Evolutionary conservation across 306 rosid species (phyloP).

Genomic region (Leucaena leucocephala): DNA sequence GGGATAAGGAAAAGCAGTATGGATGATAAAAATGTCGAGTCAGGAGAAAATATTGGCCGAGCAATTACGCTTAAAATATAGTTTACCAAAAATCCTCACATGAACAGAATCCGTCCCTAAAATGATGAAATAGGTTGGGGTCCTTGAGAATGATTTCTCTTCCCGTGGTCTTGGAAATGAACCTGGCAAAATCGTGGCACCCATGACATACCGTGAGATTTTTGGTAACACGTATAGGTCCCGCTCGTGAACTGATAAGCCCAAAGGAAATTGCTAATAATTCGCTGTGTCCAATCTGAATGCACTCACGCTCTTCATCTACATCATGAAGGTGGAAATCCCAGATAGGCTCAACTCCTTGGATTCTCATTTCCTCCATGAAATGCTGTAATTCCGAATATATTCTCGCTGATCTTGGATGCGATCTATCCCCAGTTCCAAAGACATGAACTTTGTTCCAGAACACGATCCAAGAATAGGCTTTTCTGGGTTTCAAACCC

Average conservation of each 20-base stretch:
- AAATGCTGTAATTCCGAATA: slow-evolving; percentile 57
- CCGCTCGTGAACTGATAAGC: slow-evolving; percentile 54
- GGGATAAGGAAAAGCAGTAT: neutral
- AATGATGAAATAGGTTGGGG: slow-evolving; percentile 66
- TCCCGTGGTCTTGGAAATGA: slow-evolving; percentile 47
- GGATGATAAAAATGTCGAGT: neutral
- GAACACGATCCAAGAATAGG: slow-evolving; percentile 64
- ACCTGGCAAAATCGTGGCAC: slow-evolving; percentile 65
- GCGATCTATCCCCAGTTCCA: slow-evolving; percentile 72
- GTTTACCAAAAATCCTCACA: slow-evolving; percentile 57
- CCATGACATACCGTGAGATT: slow-evolving; percentile 56
- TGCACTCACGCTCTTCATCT: slow-evolving; percentile 75
- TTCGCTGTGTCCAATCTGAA: slow-evolving; percentile 63
- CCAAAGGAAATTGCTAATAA: slow-evolving; percentile 71
- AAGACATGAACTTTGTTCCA: slow-evolving; percentile 71
- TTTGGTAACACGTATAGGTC: slow-evolving; percentile 58
- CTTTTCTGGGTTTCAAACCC: slow-evolving; percentile 65
- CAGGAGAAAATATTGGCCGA: neutral
- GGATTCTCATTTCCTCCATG: slow-evolving; percentile 58
- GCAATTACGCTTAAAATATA: neutral
- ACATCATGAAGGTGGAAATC: slow-evolving; percentile 70
- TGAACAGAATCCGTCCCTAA: slow-evolving; percentile 64
- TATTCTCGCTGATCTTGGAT: slow-evolving; percentile 60
- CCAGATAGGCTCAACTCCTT: slow-evolving; percentile 34
- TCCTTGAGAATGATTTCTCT: slow-evolving; percentile 74